phyloP scores from a whole-genome alignment of 2,329 filamentous ascomycete genomes.

The Biscogniauxia sp. region DNA sequence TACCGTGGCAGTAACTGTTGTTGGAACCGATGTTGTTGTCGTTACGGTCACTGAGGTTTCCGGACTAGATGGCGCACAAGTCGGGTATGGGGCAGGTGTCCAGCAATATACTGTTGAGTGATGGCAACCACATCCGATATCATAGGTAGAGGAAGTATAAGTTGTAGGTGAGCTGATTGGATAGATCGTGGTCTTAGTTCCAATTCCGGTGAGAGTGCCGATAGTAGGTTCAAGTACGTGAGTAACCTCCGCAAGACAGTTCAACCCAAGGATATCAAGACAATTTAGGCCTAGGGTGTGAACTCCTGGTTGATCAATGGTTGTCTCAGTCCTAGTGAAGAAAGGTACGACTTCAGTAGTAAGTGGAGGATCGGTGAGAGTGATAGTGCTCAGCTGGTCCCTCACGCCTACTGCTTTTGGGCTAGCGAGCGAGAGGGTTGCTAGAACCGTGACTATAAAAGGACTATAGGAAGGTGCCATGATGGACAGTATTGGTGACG shows the following conservation, averaged over 20 bases:
- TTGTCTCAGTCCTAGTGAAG: neutral
- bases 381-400: neutral
- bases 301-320: neutral
- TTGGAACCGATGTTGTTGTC: conserved; percentile 1
- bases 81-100: conserved; percentile 6
- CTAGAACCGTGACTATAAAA: neutral
- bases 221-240: neutral
- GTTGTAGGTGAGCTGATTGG: conserved; percentile 11
- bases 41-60: conserved; percentile 9
- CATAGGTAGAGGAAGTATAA: conserved; percentile 14
- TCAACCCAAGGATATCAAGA: neutral
- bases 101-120: conserved; percentile 15
- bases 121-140: conserved; percentile 11
- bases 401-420: neutral
- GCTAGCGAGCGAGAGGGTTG: neutral
- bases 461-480: neutral
- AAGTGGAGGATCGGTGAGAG: neutral
- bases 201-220: neutral
- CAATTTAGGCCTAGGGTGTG: neutral
- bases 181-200: conserved; percentile 10
- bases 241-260: neutral
- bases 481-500: neutral
- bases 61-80: conserved; percentile 1
- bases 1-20: neutral
- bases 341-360: neutral